phyloP scores from a whole-genome alignment of 2,329 filamentous ascomycete species.

The Colletotrichum plurivorum region DNA sequence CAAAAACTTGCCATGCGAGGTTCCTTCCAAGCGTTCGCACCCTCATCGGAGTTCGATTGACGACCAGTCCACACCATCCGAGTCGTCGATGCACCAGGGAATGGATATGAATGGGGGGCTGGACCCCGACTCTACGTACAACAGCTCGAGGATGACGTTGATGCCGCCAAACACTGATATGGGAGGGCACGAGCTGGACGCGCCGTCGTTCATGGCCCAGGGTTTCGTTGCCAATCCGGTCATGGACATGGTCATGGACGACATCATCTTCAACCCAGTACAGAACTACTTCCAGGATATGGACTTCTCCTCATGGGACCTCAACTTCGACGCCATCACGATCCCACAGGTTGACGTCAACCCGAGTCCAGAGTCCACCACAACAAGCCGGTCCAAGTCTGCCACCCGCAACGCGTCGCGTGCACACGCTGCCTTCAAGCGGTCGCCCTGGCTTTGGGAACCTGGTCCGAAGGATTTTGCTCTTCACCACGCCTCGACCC shows the following conservation, averaged over 20 bases:
- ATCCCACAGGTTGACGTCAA: constrained; percentile 47
- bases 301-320: constrained; percentile 51
- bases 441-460: constrained; percentile 53
- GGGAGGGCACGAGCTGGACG: constrained; percentile 16
- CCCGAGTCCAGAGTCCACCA: constrained; percentile 47
- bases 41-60: constrained; percentile 24
- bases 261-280: constrained; percentile 46
- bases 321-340: constrained; percentile 48
- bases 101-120: constrained; percentile 24
- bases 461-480: constrained; percentile 47
- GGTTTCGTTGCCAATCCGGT: constrained; percentile 25
- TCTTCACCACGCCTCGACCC: constrained; percentile 24
- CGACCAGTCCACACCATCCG: constrained; percentile 29
- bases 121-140: constrained; percentile 17
- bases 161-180: constrained; percentile 24
- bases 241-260: constrained; percentile 33
- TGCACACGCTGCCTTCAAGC: constrained; percentile 51
- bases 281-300: constrained; percentile 49
- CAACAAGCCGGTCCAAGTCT: constrained; percentile 43
- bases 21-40: constrained; percentile 33
- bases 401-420: constrained; percentile 45
- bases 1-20: constrained; percentile 35
- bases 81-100: constrained; percentile 30
- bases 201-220: constrained; percentile 25
- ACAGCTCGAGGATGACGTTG: constrained; percentile 13